Conservation (phyloP, 306 rosid species). For the Luffa aegyptiaca region DNA sequence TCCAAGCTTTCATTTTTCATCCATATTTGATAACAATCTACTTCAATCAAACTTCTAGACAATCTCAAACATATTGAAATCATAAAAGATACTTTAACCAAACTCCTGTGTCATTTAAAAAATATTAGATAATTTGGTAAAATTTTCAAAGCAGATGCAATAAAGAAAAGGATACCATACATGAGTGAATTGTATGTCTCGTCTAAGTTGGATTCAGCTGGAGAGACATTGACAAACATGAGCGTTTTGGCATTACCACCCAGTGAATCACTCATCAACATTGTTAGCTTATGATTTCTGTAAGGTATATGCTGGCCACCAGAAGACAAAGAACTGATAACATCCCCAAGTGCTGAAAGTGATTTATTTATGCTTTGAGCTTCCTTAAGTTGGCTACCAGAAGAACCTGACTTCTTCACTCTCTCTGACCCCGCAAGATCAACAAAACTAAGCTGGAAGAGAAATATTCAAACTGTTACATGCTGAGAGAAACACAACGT, state of each 20-base stretch:
- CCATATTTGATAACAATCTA: neutral
- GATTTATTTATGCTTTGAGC: constrained; percentile 98
- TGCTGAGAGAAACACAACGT: neutral
- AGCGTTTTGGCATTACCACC: constrained; percentile 97
- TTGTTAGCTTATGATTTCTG: constrained; percentile 85
- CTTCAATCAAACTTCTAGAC: neutral
- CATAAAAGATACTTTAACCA: neutral
- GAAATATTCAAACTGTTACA: neutral
- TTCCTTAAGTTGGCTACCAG: constrained; percentile 83
- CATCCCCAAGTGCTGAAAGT: constrained; percentile 94
- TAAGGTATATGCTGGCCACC: constrained; percentile 90
- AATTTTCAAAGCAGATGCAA: neutral
- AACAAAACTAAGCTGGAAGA: constrained; percentile 76
- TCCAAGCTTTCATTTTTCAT: neutral
- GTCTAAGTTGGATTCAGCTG: constrained; percentile 74
- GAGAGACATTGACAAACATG: constrained; percentile 91
- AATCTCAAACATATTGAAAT: neutral
- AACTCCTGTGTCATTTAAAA: neutral
- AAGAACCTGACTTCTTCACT: constrained; percentile 84
- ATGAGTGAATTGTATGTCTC: constrained; percentile 81
- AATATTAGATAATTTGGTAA: neutral
- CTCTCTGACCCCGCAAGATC: constrained; percentile 99
- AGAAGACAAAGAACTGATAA: constrained; percentile 73
- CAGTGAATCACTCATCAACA: constrained; percentile 95
- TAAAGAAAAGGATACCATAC: constrained; percentile 32